phyloP scores from a whole-genome alignment of 2,329 filamentous ascomycete genomes.

The Helotiales sp. region DNA sequence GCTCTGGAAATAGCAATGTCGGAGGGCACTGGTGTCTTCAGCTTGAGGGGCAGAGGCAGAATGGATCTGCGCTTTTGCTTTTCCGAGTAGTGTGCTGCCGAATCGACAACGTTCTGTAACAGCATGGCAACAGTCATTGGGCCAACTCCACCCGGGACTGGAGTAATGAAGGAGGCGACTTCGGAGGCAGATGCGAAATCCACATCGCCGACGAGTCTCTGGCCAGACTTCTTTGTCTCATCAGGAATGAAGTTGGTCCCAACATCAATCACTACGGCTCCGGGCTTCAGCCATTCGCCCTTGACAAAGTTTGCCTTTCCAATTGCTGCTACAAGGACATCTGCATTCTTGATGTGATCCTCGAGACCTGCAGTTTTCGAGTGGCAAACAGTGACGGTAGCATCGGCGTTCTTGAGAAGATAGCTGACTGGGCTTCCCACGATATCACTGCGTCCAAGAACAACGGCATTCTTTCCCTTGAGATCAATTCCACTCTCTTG shows the following conservation, averaged over 20 bases:
- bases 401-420: conserved; percentile 91
- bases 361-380: conserved; percentile 80
- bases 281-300: conserved; percentile 93
- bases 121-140: conserved; percentile 99
- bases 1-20: conserved; percentile 91
- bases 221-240: conserved; percentile 85
- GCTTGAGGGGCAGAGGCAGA: conserved; percentile 80
- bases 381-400: conserved; percentile 96
- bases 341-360: conserved; percentile 78
- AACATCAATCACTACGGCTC: conserved; percentile 95
- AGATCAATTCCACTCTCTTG: conserved; percentile 82
- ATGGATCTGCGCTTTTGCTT: conserved; percentile 81
- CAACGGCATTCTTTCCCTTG: conserved; percentile 90
- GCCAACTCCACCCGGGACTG: conserved; percentile 93
- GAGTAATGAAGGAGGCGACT: conserved; percentile 91
- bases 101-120: conserved; percentile 90
- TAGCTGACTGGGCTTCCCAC: conserved; percentile 97
- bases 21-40: conserved; percentile 84
- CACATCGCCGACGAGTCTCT: conserved; percentile 92
- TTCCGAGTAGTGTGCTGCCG: conserved; percentile 81
- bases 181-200: conserved; percentile 84
- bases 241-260: conserved; percentile 96
- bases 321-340: conserved; percentile 91
- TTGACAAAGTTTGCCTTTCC: conserved; percentile 87
- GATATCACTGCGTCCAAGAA: conserved; percentile 94